Percentiles rank a stretch among this genome's conserved stretches.
Evolutionary conservation across 176 grass and related monocot genomes (phyloP).

Genomic region (Hordeum vulgare): MorexV3_pseudomolecules_assembly NC_058519.1:590539301-590539800

Average conservation of each 20-base stretch:
- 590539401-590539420: no score
- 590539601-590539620: not conserved
- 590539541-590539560: not conserved
- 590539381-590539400: no score
- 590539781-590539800: no score
- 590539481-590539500: not conserved
- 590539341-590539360: no score
- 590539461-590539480: not conserved
- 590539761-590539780: no score
- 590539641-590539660: not conserved
- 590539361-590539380: no score
- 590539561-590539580: not conserved
- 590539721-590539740: not conserved
- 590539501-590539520: not conserved
- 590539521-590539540: not conserved
- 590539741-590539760: not conserved
- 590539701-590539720: not conserved
- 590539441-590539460: not conserved
- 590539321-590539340: no score
- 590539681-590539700: not conserved
- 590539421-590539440: not conserved
- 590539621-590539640: not conserved
- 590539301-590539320: not conserved
- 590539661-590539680: not conserved
- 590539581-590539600: not conserved